Base-by-base conservation (phyloP, 2,329 filamentous ascomycete genomes). In the Dactylonectria estremocensis region DNA sequence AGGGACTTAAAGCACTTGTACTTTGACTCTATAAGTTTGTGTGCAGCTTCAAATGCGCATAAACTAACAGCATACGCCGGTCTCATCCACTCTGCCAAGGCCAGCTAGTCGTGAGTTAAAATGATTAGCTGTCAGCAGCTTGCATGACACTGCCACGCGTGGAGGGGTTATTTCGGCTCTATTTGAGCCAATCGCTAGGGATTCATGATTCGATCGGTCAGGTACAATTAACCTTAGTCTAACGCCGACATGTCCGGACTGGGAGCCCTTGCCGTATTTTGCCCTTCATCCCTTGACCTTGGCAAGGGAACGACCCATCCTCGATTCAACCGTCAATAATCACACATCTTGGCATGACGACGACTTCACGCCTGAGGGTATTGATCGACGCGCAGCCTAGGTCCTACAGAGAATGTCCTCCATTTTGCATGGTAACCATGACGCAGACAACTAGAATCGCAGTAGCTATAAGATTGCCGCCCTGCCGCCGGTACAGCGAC, bases 261-360 rank as follows among this genome's bases (percentile, higher is more conserved):
- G 37, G 37, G 37, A 43, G 40, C n/a, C 40, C 40, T 43, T 43
- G 40, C 13, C n/a, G 40, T 43, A 43, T 43, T 43, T 43, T 43
- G 4, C 40, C 7, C 1, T 43, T 43, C 40, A n/a, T 43, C 40
- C 16, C 40, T 43, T 43, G 40, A 43, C 40, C 40, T n/a, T 43
- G 13, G n/a, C 40, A 43, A 43, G 14, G 16, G 40, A 43, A 43
- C 40, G 40, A 43, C 40, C 40, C 11, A 43, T 4, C 40, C n/a
- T 43, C 40, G 13, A 43, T 43, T 43, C 40, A 43, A 43, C 40
- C 40, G 40, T 43, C 40, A 43, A 43, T 43, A 43, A 43, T 35
- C 45, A 35, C 28, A 59, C 16, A 3, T 60, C 45, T 50, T 60
- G 45, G 56, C 56, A 60, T 49, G 14, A 50, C 31, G 28, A 60